Percentiles rank a stretch among this genome's conserved stretches.
phyloP scores from a whole-genome alignment of 768 basidiomycete genomes.

The Podaxis pistillaris region DNA sequence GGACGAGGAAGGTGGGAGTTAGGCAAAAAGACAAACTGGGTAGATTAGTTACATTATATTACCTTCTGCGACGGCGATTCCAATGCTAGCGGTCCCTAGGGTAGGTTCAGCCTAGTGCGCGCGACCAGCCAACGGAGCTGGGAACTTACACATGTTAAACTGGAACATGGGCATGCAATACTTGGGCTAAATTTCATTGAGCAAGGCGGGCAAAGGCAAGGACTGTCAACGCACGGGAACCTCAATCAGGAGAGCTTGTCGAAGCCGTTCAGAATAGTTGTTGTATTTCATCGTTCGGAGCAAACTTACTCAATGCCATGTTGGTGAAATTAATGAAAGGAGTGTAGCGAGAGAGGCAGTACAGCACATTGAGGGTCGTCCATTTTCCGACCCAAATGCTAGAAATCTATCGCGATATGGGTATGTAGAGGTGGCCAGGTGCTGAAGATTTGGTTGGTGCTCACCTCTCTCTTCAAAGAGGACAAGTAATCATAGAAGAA shows the following conservation, averaged over 20 bases:
- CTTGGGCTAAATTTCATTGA: neutral
- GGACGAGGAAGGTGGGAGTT: neutral
- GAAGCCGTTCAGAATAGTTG: too few species aligned
- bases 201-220: neutral
- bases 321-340: conserved; percentile 6
- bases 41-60: neutral
- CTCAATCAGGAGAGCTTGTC: neutral
- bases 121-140: neutral
- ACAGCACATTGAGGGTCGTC: conserved; percentile 8
- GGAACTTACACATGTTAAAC: neutral
- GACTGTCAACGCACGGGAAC: neutral
- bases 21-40: neutral
- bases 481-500: conserved; percentile 5
- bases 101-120: neutral
- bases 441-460: neutral
- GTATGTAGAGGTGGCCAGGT: neutral
- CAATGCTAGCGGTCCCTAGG: neutral
- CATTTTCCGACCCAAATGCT: conserved; percentile 8
- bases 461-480: neutral
- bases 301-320: neutral
- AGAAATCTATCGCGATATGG: neutral
- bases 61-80: neutral
- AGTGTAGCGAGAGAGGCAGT: conserved; percentile 1
- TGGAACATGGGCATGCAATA: conserved; percentile 1
- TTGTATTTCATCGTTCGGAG: neutral